Percentiles rank a stretch among this genome's conserved stretches.
Conservation (phyloP, 2,329 filamentous ascomycete genomes). For the Hysterium pulicare region DNA sequence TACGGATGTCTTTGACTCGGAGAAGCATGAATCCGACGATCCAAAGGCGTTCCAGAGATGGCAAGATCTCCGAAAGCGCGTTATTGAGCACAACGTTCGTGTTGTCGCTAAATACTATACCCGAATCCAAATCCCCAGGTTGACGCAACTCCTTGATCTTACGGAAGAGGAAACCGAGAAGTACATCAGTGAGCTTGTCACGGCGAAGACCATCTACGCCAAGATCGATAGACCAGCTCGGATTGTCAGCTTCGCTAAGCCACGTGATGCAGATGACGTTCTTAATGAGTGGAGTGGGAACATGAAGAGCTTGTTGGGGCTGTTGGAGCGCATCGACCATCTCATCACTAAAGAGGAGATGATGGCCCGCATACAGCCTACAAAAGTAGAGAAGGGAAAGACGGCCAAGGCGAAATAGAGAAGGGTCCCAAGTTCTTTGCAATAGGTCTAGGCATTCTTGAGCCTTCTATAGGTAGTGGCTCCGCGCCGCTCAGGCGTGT, state of each 20-base stretch:
- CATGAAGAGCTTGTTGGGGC: constrained; percentile 87
- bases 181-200: constrained; percentile 96
- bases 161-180: constrained; percentile 96
- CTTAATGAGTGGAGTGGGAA: constrained; percentile 98
- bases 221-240: constrained; percentile 94
- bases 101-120: constrained; percentile 99
- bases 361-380: constrained; percentile 94
- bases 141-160: constrained; percentile 87
- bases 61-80: constrained; percentile 93
- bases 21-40: constrained; percentile 63
- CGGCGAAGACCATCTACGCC: constrained; percentile 95
- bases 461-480: constrained; percentile 20
- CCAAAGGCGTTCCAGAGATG: constrained; percentile 81
- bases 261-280: constrained; percentile 89
- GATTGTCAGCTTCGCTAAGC: constrained; percentile 91
- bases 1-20: constrained; percentile 83
- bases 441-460: constrained; percentile 31
- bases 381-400: constrained; percentile 42
- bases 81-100: constrained; percentile 98
- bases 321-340: constrained; percentile 90
- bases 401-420: constrained; percentile 34
- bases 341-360: constrained; percentile 99
- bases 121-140: constrained; percentile 84
- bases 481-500: constrained; percentile 27
- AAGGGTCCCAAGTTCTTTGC: constrained; percentile 10